Evolutionary conservation across 805 yeast genomes (phyloP).

Genomic region (Ogataea philodendri): DNA sequence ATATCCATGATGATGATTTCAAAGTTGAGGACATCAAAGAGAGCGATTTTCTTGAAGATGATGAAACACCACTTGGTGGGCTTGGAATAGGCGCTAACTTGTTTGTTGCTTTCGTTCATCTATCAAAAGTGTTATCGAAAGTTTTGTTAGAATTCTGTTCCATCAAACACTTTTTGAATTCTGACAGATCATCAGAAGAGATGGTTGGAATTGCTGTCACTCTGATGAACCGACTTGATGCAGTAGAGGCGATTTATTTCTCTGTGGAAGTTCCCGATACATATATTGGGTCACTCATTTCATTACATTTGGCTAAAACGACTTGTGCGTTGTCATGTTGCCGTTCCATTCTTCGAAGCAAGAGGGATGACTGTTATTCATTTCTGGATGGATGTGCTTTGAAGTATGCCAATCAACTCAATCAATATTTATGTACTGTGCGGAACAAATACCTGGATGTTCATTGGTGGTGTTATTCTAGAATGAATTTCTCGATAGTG

Average conservation of each 20-base stretch:
- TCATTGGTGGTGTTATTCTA: slow-evolving; percentile 14
- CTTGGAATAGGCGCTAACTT: slow-evolving; percentile 1
- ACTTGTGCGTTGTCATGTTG: slow-evolving; percentile 6
- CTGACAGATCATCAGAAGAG: too few relatives aligned
- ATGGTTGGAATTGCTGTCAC: too few relatives aligned
- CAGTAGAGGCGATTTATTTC: slow-evolving; percentile 7
- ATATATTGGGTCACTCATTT: slow-evolving; percentile 3
- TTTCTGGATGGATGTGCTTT: slow-evolving; percentile 1
- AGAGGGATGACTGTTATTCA: background rate
- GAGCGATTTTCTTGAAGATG: slow-evolving; percentile 65
- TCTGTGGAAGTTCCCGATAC: slow-evolving; percentile 3
- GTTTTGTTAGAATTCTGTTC: too few relatives aligned
- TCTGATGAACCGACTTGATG: too few relatives aligned
- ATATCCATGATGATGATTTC: slow-evolving; percentile 44
- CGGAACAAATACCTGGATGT: slow-evolving; percentile 6
- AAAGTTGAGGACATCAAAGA: slow-evolving; percentile 57
- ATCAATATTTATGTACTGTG: slow-evolving; percentile 2
- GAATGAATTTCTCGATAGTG: slow-evolving; percentile 10
- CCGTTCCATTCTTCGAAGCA: slow-evolving; percentile 3
- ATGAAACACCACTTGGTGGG: slow-evolving; percentile 16
- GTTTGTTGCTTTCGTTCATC: slow-evolving; percentile 8
- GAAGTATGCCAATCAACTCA: slow-evolving; percentile 1
- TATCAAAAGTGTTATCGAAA: slow-evolving; percentile 6
- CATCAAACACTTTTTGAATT: too few relatives aligned
- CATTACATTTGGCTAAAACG: slow-evolving; percentile 7